Base-by-base conservation (phyloP, 306 rosid genomes). In the Begonia loranthoides region DNA sequence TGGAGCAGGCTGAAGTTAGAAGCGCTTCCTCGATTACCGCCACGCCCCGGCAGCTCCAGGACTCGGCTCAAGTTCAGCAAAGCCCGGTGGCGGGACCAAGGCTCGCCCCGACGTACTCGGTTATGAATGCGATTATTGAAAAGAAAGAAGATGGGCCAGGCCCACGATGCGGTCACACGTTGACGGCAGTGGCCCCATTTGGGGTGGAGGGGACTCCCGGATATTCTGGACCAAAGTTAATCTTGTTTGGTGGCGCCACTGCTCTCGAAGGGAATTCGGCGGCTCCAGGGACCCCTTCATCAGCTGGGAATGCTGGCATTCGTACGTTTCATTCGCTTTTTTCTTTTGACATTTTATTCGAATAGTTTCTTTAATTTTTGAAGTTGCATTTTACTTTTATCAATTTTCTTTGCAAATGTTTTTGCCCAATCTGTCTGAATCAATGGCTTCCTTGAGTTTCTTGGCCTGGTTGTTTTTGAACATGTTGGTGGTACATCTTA, bases 121-220 rank as follows among this genome's bases (percentile, higher is more conserved):
- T 87, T 45, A 94, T 92, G 59, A 76, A 87, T 76, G 96, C 89
- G 15, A 65, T 87, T 54, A 45, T 92, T 45, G 96, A 92, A 65
- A 87, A 83, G 79, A 92, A 92, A 69, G 99, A 92, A 69, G 99
- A 87, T 21, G 96, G 99, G n/a, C 96, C 99, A 0, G 99, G 99
- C 45, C 99, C 99, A 13, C 71, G 99, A 73, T 92, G 99, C 33
- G 99, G 99, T 19, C 99, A 92, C 64, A 92, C 99, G 22, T 73
- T 92, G 78, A 92, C 99, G 44, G 94, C 96, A 9, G 93, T 92
- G 33, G 85, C 94, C 10, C 89, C 96, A 9, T 96, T 92, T 3
- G 96, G 99, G 6, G 99, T 86, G 72, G 99, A 92, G 39, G 89
- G 89, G 19, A 57, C 87, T 56, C 81, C 96, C 4, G 99, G 93